Conservation (phyloP, 345 rosid genomes). For the Viola odorata region DNA sequence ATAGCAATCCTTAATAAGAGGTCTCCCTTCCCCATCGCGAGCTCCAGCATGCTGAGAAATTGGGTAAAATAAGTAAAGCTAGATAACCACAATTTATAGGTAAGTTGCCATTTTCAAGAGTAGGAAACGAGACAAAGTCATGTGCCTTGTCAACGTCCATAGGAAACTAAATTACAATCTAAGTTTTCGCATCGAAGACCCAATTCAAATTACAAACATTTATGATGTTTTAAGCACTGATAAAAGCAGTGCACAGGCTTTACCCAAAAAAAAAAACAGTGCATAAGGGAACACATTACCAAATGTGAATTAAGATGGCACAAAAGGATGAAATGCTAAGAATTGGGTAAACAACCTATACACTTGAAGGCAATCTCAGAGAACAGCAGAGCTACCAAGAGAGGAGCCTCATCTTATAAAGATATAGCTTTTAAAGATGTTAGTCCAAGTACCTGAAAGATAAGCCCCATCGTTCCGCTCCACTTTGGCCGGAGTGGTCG, state of each 20-base stretch:
- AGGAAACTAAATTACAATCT: background rate
- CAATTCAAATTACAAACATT: background rate
- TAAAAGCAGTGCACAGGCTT: background rate
- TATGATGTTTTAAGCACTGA: background rate
- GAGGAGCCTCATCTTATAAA: background rate
- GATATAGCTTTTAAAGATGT: background rate
- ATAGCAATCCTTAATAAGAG: constrained; percentile 72
- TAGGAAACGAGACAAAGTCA: background rate
- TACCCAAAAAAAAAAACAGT: background rate
- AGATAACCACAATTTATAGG: background rate
- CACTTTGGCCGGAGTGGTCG: constrained; percentile 95
- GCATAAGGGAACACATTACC: background rate
- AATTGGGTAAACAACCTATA: no score
- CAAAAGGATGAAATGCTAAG: background rate
- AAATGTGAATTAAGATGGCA: background rate
- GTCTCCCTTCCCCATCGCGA: constrained; percentile 74
- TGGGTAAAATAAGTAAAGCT: constrained; percentile 2
- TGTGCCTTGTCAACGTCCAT: background rate
- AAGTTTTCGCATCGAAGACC: background rate
- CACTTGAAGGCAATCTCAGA: background rate
- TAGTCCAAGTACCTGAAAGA: constrained; percentile 62
- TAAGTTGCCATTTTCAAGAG: background rate
- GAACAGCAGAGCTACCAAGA: background rate
- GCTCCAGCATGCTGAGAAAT: constrained; percentile 69
- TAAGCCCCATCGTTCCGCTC: constrained; percentile 82